Evolutionary conservation across 768 basidiomycete species (phyloP).

Genomic region (Termitomyces sp.): DNA sequence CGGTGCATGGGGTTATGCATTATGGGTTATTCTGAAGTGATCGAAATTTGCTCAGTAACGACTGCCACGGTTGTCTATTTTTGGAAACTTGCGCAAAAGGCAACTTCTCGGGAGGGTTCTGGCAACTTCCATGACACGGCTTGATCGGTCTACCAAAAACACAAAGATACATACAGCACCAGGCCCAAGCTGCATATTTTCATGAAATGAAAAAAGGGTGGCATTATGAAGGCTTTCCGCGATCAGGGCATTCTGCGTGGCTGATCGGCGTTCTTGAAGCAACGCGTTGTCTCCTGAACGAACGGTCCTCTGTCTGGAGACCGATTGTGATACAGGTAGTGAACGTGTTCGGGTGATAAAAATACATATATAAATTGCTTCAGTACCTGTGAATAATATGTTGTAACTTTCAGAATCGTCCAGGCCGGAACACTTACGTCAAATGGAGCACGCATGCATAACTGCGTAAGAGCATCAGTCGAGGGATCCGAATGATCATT

Average conservation of each 20-base stretch:
- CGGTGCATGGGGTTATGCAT: not conserved
- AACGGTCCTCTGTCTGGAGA: not conserved
- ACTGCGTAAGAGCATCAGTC: not conserved
- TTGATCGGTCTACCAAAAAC: slow-evolving; percentile 3
- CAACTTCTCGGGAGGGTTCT: not conserved
- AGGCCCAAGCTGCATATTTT: not conserved
- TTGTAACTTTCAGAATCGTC: not conserved
- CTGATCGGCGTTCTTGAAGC: not conserved
- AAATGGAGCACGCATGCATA: not conserved
- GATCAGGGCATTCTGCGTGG: not conserved
- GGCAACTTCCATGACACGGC: slow-evolving; percentile 7
- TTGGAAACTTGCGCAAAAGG: slow-evolving; percentile 2
- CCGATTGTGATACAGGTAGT: not conserved
- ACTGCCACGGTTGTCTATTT: not conserved
- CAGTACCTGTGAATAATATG: not conserved
- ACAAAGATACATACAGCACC: not conserved
- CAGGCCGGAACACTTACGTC: not conserved
- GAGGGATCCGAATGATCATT: not conserved
- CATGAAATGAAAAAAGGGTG: not conserved
- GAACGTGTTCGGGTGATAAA: not conserved
- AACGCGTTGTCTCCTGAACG: not conserved
- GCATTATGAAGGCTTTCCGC: not conserved
- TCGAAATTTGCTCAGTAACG: not conserved
- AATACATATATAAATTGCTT: not conserved
- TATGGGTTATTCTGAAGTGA: not conserved